phyloP scores from a whole-genome alignment of 148 eudicot species.

The Fagopyrum homotropicum region DNA sequence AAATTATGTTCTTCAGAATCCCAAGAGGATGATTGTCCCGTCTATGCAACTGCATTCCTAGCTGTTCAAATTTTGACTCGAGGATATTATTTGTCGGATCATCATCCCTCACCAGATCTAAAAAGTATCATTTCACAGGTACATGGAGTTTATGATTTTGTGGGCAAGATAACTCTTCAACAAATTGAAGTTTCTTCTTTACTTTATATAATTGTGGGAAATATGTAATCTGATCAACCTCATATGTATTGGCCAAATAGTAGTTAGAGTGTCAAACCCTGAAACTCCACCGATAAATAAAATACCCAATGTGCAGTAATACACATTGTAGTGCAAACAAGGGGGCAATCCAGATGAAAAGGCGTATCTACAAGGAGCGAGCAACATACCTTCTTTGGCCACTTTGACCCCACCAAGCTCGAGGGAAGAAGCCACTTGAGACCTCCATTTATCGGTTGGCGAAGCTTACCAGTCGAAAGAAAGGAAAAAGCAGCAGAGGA shows the following conservation, averaged over 20 bases:
- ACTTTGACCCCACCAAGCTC: constrained; percentile 67
- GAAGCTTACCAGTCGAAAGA: no score
- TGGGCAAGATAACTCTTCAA: no score
- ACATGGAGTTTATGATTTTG: neutral
- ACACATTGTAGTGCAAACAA: neutral
- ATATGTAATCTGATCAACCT: neutral
- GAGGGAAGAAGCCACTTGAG: constrained; percentile 49
- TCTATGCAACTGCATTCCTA: no score
- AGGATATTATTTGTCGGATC: constrained; percentile 95
- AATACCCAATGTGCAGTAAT: no score
- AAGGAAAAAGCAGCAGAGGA: no score
- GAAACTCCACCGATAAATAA: neutral
- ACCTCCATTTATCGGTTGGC: no score
- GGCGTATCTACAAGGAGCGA: constrained; percentile 16
- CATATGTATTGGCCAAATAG: neutral
- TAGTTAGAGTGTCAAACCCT: neutral
- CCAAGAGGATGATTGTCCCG: constrained; percentile 89
- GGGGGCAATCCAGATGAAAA: neutral
- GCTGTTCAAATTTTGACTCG: constrained; percentile 70
- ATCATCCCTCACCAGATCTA: constrained; percentile 88
- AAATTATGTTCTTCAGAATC: constrained; percentile 85
- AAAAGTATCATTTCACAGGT: constrained; percentile 41
- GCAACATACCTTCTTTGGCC: constrained; percentile 50
- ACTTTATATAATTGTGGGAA: no score
- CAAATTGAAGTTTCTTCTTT: no score